A percentile compares a stretch with the other conserved stretches of the same genome.
phyloP scores from a whole-genome alignment of 2,329 filamentous ascomycete species.

The Phoma sp. region DNA sequence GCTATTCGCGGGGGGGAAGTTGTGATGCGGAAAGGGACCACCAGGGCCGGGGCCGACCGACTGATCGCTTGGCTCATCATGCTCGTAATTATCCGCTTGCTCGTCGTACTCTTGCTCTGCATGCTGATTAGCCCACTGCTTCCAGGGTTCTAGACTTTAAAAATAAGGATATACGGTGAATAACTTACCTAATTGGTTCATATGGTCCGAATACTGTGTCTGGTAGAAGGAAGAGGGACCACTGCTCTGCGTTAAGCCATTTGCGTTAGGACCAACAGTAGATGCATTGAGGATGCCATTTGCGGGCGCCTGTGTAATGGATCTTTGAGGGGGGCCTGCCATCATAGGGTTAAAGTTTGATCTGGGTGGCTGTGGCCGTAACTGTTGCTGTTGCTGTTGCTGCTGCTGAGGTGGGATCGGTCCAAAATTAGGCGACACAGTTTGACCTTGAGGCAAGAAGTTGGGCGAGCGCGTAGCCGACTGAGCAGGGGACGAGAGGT shows the following conservation, averaged over 20 bases:
- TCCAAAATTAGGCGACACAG: constrained; percentile 66
- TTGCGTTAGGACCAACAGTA: constrained; percentile 44
- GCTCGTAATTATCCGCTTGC: constrained; percentile 86
- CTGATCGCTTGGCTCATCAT: constrained; percentile 70
- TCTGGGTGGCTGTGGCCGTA: constrained; percentile 55
- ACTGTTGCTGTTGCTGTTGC: constrained; percentile 18
- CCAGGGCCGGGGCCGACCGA: constrained; percentile 66
- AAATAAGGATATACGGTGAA: constrained; percentile 55
- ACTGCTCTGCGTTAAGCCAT: constrained; percentile 45
- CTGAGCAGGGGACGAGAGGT: constrained; percentile 70
- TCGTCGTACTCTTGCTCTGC: constrained; percentile 97
- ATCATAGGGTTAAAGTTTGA: constrained; percentile 54
- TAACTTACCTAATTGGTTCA: constrained; percentile 92
- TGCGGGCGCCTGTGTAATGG: constrained; percentile 43
- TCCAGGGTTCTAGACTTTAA: constrained; percentile 64
- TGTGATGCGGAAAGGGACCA: constrained; percentile 61
- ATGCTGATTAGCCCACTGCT: constrained; percentile 70
- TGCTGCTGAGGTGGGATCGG: constrained; percentile 55
- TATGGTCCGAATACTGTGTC: constrained; percentile 89
- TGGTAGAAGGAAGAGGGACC: constrained; percentile 71
- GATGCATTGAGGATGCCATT: constrained; percentile 47
- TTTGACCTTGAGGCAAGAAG: constrained; percentile 63
- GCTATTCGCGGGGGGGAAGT: constrained; percentile 57
- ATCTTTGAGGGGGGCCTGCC: constrained; percentile 49
- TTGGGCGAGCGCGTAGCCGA: constrained; percentile 65